Percentiles rank a stretch among this genome's conserved stretches.
Evolutionary conservation across 306 rosid species (phyloP).

Genomic region (Rosa persica): DNA sequence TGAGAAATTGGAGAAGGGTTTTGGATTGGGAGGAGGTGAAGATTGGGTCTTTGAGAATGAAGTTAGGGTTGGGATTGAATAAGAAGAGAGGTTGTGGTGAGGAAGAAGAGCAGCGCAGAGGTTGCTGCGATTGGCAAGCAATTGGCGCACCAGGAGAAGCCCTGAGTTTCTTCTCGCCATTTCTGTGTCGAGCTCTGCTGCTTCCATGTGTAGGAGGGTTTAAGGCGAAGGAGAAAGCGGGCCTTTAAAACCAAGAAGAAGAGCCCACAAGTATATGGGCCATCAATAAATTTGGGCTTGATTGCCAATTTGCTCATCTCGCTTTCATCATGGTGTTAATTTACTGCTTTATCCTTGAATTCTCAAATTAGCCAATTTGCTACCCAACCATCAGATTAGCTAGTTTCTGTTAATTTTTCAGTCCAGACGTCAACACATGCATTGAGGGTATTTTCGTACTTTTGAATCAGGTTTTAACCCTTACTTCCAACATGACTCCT

Average conservation of each 20-base stretch:
- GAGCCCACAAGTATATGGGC: conserved; percentile 3
- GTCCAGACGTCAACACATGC: too few relatives aligned
- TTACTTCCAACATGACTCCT: too few relatives aligned
- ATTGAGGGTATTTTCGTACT: too few relatives aligned
- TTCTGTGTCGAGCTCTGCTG: neutral
- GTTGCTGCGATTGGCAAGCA: conserved; percentile 11
- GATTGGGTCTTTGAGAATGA: neutral
- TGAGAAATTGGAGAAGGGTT: conserved; percentile 11
- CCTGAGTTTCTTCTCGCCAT: conserved; percentile 7
- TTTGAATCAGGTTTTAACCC: too few relatives aligned
- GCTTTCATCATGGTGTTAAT: too few relatives aligned
- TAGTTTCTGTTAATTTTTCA: too few relatives aligned
- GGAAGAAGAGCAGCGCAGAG: conserved; percentile 8
- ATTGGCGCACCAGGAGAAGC: neutral
- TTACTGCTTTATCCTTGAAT: too few relatives aligned
- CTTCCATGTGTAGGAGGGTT: neutral
- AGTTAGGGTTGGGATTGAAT: conserved; percentile 15
- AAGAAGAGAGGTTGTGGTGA: neutral
- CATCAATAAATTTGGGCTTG: neutral
- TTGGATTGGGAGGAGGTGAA: conserved; percentile 10
- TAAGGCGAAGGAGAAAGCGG: neutral
- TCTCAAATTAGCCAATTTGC: too few relatives aligned
- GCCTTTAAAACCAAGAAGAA: neutral
- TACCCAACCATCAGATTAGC: too few relatives aligned
- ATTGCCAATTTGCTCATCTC: too few relatives aligned